Base-by-base conservation (phyloP, 78 protist genomes). In the Tieghemostelium lacteum region DNA sequence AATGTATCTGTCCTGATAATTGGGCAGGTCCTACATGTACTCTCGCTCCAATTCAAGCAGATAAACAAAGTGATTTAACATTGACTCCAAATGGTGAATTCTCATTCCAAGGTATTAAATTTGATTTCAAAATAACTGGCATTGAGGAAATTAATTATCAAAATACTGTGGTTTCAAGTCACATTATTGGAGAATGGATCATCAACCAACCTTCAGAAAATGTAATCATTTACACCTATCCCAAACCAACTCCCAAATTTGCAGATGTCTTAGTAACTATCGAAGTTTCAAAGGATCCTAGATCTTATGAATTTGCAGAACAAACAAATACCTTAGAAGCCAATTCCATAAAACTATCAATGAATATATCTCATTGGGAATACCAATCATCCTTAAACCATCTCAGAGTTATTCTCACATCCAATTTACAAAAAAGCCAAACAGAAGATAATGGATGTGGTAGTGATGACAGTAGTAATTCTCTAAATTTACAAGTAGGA, bases 251-350 rank as follows among this genome's bases (percentile, higher is more conserved):
- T 6, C 20, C 17, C 3, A n/a, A n/a, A n/a, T n/a, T n/a, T 22
- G 66, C 50, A 3, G 24, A n/a, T 1, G 74, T 64, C 3, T n/a
- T n/a, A n/a, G n/a, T n/a, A n/a, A 34, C 36, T 1, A 50, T 64
- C 20, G 37, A 49, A 36, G 50, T 24, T 17, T 33, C 49, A 7
- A 26, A 8, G 2, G 28, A 49, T 19, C 29, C 73, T 0, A 40
- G 33, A 20, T 39, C 73, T 1, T 45, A 42, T 50, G 62, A 52
- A 34, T 78, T 78, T 66, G 88, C 88, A 28, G 88, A 76, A 1
- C 26, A 22, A 2, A 49, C 74, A 2, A 52, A 12, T 12, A 33
- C 31, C 17, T 28, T 67, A 16, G 67, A 37, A 66, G 52, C 75
- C 4, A 70, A 67, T 29, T 60, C 62, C 16, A 29, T 78, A 10